These are phyloP conservation scores for Alternaria gansuensis DNA, from an alignment of 2,329 filamentous ascomycete genomes.

Conservation along the genomic window DNA sequence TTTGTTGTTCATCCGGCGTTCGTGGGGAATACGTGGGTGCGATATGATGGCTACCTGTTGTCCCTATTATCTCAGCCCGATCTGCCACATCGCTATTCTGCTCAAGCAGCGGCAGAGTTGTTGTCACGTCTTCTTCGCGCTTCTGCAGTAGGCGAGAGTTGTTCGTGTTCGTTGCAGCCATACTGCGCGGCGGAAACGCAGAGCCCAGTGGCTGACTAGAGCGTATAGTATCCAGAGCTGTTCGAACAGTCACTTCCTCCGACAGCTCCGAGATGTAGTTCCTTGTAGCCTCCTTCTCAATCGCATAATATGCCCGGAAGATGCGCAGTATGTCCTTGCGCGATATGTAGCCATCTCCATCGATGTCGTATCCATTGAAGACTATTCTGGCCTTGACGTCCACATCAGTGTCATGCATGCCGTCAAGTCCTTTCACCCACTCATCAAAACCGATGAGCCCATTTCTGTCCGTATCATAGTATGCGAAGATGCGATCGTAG, in stretches of 20 bases:
- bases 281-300: conserved; percentile 87
- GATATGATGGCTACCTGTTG: conserved; percentile 22
- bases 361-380: conserved; percentile 90
- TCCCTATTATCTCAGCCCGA: conserved; percentile 29
- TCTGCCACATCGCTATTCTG: conserved; percentile 39
- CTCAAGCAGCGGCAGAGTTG: conserved; percentile 37
- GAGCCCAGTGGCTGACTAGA: conserved; percentile 59
- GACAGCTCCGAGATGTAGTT: conserved; percentile 81
- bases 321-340: conserved; percentile 89
- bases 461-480: conserved; percentile 92
- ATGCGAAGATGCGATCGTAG: conserved; percentile 95
- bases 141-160: conserved; percentile 45
- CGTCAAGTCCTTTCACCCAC: conserved; percentile 83
- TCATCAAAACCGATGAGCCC: conserved; percentile 91
- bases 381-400: conserved; percentile 65
- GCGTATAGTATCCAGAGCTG: conserved; percentile 52
- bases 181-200: conserved; percentile 52
- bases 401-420: conserved; percentile 60
- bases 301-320: conserved; percentile 89
- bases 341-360: conserved; percentile 84
- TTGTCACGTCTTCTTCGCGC: conserved; percentile 40
- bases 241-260: conserved; percentile 74
- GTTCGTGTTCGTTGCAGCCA: conserved; percentile 35
- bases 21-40: conserved; percentile 5
- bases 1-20: conserved; percentile 18